A percentile compares a stretch with the other conserved stretches of the same genome.
phyloP scores from a whole-genome alignment of 345 rosid genomes.

The Triadica sebifera region DNA sequence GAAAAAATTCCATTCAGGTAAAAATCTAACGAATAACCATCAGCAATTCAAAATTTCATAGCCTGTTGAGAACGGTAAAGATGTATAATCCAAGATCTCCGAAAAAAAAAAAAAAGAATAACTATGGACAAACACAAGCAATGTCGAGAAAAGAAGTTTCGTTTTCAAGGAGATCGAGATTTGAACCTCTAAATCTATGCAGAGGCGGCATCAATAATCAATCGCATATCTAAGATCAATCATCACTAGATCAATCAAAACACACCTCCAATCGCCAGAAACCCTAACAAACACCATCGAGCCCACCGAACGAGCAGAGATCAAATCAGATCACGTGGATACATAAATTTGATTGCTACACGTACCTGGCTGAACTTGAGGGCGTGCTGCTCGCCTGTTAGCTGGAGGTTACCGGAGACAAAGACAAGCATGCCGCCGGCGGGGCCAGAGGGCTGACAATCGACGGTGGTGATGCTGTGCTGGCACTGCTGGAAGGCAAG shows the following conservation, averaged over 20 bases:
- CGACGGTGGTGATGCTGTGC: conserved; percentile 78
- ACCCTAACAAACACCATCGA: conserved; percentile 13
- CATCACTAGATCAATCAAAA: conserved; percentile 16
- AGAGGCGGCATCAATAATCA: not conserved
- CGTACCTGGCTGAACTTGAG: conserved; percentile 94
- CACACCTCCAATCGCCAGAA: conserved; percentile 3
- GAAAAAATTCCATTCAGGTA: not conserved
- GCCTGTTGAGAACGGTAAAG: not conserved
- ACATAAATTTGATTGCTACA: not conserved
- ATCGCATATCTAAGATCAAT: conserved; percentile 18
- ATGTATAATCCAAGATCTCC: conserved; percentile 18
- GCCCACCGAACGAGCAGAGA: not conserved
- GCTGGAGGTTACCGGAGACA: conserved; percentile 81
- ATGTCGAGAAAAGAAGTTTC: not conserved
- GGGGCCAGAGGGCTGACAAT: conserved; percentile 94
- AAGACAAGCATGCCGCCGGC: conserved; percentile 88
- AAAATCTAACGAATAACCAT: not conserved
- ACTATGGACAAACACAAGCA: no score
- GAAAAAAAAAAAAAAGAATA: not conserved
- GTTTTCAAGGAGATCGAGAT: not conserved
- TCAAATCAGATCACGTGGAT: not conserved
- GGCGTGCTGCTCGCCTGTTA: conserved; percentile 85
- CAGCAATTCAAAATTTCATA: not conserved
- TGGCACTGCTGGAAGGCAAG: conserved; percentile 95
- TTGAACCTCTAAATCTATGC: not conserved